A percentile compares a stretch with the other conserved stretches of the same genome.
Conservation (phyloP, 2,329 filamentous ascomycete genomes). For the Aspergillus sp. region DNA sequence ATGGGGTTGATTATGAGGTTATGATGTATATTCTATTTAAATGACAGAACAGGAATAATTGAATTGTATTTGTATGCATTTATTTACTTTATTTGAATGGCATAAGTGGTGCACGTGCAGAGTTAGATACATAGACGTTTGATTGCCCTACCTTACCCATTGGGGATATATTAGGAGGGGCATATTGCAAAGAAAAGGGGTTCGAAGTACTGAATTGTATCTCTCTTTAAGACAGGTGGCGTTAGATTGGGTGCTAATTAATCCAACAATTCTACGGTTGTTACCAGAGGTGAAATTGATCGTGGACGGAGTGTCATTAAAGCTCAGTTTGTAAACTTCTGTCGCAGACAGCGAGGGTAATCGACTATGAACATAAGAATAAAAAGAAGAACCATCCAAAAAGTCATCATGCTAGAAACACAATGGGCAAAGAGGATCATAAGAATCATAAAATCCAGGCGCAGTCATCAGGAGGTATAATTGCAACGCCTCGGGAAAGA, state of each 20-base stretch:
- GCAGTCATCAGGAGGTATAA: not conserved
- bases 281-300: not conserved
- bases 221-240: no score
- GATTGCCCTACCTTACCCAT: not conserved
- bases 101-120: no score
- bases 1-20: not conserved
- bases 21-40: not conserved
- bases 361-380: not conserved
- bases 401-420: slow-evolving; percentile 10
- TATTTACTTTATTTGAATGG: not conserved
- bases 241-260: no score
- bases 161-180: no score
- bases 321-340: slow-evolving; percentile 1
- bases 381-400: not conserved
- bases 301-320: not conserved
- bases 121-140: not conserved
- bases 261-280: no score
- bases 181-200: no score
- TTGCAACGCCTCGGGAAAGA: not conserved
- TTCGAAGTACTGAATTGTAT: not conserved
- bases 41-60: not conserved
- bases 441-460: not conserved
- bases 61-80: not conserved
- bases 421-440: not conserved
- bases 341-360: slow-evolving; percentile 16